These are phyloP conservation scores for Globisporangium polare DNA, from an alignment of 352 stramenopile genomes.

Conservation along the genomic window DNA sequence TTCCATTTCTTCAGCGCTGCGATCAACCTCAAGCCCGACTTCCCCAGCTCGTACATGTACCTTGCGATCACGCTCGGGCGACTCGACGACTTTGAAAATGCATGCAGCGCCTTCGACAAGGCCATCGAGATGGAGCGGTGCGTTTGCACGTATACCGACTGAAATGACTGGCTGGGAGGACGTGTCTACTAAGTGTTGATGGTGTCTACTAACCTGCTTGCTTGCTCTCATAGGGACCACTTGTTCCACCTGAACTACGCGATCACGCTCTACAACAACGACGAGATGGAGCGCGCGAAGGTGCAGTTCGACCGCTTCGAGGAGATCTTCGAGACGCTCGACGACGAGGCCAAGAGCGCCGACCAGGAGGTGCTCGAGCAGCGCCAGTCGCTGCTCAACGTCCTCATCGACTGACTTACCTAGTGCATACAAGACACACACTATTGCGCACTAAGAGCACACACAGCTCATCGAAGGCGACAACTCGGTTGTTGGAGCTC, in stretches of 20 bases:
- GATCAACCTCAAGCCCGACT: constrained; percentile 88
- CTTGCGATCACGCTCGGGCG: constrained; percentile 86
- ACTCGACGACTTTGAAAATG: constrained; percentile 92
- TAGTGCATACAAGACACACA: not conserved
- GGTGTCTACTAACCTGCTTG: not conserved
- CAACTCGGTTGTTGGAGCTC: not conserved
- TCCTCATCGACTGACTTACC: constrained; percentile 51
- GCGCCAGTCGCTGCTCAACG: constrained; percentile 61
- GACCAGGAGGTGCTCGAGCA: constrained; percentile 74
- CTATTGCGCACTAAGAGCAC: too few species aligned
- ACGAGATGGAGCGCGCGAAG: constrained; percentile 83
- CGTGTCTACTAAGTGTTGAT: constrained; percentile 4
- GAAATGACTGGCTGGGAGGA: not conserved
- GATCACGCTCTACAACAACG: constrained; percentile 88
- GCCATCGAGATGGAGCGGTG: constrained; percentile 86
- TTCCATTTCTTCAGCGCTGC: constrained; percentile 93
- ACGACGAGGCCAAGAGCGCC: constrained; percentile 61
- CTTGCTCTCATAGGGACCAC: too few species aligned
- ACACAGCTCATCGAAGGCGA: too few species aligned
- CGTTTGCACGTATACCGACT: not conserved
- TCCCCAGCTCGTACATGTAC: constrained; percentile 92
- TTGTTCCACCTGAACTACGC: constrained; percentile 89
- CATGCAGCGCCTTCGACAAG: constrained; percentile 90
- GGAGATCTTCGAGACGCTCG: constrained; percentile 67
- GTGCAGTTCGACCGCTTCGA: constrained; percentile 85